Conservation (phyloP, 768 basidiomycete species). For the Psilocybe azurescens region DNA sequence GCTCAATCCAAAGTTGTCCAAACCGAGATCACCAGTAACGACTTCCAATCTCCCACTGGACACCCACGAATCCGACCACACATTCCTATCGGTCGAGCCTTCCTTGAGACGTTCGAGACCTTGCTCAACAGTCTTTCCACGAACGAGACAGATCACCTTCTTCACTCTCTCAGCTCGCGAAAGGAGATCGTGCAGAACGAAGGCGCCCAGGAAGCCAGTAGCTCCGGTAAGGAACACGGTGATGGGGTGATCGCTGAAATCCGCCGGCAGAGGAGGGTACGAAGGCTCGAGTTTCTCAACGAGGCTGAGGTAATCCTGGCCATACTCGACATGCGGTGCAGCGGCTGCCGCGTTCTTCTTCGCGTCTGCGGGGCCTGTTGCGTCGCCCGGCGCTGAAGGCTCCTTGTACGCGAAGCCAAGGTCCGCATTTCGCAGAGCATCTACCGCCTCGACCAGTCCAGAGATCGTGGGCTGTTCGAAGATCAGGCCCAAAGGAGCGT, state of each 20-base stretch:
- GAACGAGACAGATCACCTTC: slow-evolving; percentile 93
- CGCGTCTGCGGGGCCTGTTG: slow-evolving; percentile 12
- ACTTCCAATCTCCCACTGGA: slow-evolving; percentile 70
- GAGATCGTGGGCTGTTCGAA: slow-evolving; percentile 90
- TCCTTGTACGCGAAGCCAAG: slow-evolving; percentile 61
- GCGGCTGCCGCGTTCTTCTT: slow-evolving; percentile 23
- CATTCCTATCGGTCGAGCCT: slow-evolving; percentile 75
- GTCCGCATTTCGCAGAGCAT: slow-evolving; percentile 76
- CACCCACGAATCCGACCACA: slow-evolving; percentile 91
- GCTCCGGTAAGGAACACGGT: slow-evolving; percentile 96
- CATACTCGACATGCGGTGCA: slow-evolving; percentile 65
- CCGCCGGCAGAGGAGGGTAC: slow-evolving; percentile 66
- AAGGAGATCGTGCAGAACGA: slow-evolving; percentile 84
- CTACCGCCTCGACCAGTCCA: slow-evolving; percentile 78
- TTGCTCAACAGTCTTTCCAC: slow-evolving; percentile 65
- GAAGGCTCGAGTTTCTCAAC: slow-evolving; percentile 58
- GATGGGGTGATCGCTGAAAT: slow-evolving; percentile 56
- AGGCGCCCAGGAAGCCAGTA: slow-evolving; percentile 96
- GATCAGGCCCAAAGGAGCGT: slow-evolving; percentile 89
- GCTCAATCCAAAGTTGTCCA: slow-evolving; percentile 75
- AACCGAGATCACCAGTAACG: slow-evolving; percentile 82
- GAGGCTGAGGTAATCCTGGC: slow-evolving; percentile 75
- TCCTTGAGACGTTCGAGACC: slow-evolving; percentile 75
- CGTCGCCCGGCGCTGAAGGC: slow-evolving; percentile 20
- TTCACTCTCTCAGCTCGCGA: slow-evolving; percentile 61